Evolutionary conservation across 805 yeast genomes (phyloP).

Genomic region (Zygotorulaspora florentina): DNA sequence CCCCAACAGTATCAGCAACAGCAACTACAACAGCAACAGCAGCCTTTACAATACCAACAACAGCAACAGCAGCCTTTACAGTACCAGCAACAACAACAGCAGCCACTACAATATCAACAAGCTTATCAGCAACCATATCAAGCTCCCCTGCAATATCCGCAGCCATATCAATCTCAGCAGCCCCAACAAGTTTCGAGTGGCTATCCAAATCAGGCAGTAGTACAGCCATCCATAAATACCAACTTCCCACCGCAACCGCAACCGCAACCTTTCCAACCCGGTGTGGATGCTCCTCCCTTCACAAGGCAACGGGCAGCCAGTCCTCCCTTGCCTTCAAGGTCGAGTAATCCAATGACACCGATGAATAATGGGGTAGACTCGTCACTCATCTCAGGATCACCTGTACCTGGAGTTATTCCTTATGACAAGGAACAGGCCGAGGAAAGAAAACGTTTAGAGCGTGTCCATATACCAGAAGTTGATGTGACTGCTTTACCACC

Average conservation of each 20-base stretch:
- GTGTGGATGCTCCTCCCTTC: background rate
- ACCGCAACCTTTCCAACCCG: background rate
- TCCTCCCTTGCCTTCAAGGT: slow-evolving; percentile 2
- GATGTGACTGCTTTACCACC: slow-evolving; percentile 25
- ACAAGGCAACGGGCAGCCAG: slow-evolving; percentile 1
- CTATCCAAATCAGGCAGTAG: background rate
- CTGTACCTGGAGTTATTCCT: slow-evolving; percentile 4
- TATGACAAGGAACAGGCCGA: slow-evolving; percentile 3
- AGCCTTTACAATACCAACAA: slow-evolving; percentile 5
- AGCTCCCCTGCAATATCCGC: slow-evolving; percentile 14
- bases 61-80: slow-evolving; percentile 9
- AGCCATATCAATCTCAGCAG: slow-evolving; percentile 5
- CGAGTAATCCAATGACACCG: background rate
- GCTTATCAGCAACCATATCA: no score
- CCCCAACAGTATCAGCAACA: slow-evolving; percentile 9
- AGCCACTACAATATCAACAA: slow-evolving; percentile 14
- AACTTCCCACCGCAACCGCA: background rate
- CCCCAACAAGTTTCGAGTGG: slow-evolving; percentile 3
- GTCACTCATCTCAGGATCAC: background rate
- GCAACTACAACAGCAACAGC: slow-evolving; percentile 5
- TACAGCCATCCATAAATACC: background rate
- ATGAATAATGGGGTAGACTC: background rate
- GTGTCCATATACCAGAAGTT: slow-evolving; percentile 9
- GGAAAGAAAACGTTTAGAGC: slow-evolving; percentile 1
- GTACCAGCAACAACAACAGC: slow-evolving; percentile 9